Evolutionary conservation across 2,329 filamentous ascomycete genomes (phyloP), one percentile per base, ranked within the genome.

Genomic region (Fusarium sororula): DNA sequence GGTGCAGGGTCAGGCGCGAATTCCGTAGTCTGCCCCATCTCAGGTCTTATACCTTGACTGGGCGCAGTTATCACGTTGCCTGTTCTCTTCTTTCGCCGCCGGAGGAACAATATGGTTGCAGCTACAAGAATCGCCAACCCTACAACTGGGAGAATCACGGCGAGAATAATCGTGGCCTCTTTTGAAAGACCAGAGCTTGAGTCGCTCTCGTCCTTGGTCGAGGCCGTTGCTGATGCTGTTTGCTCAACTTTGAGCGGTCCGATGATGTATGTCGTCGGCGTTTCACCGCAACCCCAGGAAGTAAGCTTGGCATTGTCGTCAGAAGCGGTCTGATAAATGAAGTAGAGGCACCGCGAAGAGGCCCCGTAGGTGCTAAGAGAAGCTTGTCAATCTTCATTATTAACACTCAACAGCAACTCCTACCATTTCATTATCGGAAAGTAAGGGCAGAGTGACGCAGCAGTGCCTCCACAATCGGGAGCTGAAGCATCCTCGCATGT

Each of bases 1-100:
- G 13, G 3, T 11, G 15, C 17, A 20, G n/a, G 4, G 2, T 5
- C 3, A 11, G 17, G 8, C 17, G 8, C 12, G 1, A 1, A 3
- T 5, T 12, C 48, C 9, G n/a, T 15, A 15, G 12, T 15, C 8
- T 26, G 30, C 17, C 7, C 30, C 17, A 35, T 35, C 12, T 26
- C 17, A 20, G 30, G 10, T 24, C 48, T 26, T 20, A 0, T 5
- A 6, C 48, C 15, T 7, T 18, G 7, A 32, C 10, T 3, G 5
- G 22, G 14, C 20, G 20, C 18, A 20, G 13, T 7, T 2, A 15
- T 11, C 26, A 1, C 24, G 6, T 28, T 50, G 20, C 22, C 6
- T 3, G 3, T 1, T 51, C n/a, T 53, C n/a, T 20, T 51, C 48
- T 51, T 51, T 2, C n/a, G 30, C 8, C 22, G 17, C 3, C 15